Conservation (phyloP, 306 rosid species). For the Vigna radiata region DNA sequence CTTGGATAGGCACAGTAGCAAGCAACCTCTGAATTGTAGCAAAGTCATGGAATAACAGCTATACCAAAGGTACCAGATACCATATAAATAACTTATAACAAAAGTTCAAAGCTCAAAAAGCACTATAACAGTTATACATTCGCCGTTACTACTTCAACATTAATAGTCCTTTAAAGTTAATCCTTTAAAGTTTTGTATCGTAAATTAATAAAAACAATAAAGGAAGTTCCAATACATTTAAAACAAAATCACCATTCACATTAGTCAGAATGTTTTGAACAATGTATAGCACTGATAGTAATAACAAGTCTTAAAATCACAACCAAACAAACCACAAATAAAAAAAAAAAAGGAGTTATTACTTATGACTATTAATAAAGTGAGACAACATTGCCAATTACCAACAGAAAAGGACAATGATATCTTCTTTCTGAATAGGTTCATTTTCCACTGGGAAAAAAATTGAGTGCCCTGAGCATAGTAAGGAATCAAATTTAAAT, state of each 20-base stretch:
- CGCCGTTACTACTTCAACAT: background rate
- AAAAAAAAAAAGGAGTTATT: background rate
- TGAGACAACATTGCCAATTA: background rate
- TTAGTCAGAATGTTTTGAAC: background rate
- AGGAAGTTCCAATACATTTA: no score
- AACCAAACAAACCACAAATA: background rate
- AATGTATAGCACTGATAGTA: background rate
- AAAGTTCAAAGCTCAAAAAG: background rate
- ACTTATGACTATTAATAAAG: background rate
- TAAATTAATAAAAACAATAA: background rate
- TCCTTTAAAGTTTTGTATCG: background rate
- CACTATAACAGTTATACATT: background rate
- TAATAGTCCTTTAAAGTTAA: constrained; percentile 2
- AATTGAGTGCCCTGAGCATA: background rate
- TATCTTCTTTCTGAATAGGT: background rate
- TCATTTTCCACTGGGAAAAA: background rate
- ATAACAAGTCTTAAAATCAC: background rate
- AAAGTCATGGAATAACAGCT: background rate
- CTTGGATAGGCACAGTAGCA: constrained; percentile 10
- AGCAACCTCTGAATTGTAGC: background rate
- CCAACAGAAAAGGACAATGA: background rate
- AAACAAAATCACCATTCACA: background rate
- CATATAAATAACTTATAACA: background rate
- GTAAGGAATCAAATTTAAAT: background rate
- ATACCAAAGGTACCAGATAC: background rate